Conservation (phyloP, 1,284 basidiomycete species). For the Apiotrichum veenhuisii region DNA sequence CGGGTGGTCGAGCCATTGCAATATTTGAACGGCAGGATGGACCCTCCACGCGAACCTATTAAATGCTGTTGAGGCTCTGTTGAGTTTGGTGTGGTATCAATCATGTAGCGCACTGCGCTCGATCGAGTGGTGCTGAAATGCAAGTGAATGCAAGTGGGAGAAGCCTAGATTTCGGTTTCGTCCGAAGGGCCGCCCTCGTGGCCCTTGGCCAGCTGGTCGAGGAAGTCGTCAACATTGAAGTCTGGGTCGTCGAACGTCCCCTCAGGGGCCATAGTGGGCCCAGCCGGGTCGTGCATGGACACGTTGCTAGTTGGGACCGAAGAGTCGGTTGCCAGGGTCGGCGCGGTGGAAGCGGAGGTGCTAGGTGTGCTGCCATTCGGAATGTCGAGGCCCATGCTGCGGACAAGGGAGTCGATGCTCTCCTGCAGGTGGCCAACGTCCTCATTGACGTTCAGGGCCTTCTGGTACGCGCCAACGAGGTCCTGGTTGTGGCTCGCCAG, state of each 20-base stretch:
- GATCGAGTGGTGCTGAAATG: too few species aligned
- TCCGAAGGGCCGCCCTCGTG: conserved; percentile 5
- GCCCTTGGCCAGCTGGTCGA: conserved; percentile 33
- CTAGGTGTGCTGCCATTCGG: conserved; percentile 7
- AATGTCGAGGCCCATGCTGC: conserved; percentile 61
- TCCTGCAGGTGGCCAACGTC: conserved; percentile 69
- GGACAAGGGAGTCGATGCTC: conserved; percentile 69
- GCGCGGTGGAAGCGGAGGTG: background rate
- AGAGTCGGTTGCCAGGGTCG: background rate
- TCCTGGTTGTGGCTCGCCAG: conserved; percentile 34
- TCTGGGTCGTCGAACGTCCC: conserved; percentile 25
- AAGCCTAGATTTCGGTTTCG: too few species aligned
- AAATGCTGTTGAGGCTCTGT: too few species aligned
- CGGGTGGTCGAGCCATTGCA: too few species aligned
- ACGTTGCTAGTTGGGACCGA: background rate
- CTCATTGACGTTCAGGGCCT: conserved; percentile 62
- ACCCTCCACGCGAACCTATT: too few species aligned
- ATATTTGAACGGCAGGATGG: too few species aligned
- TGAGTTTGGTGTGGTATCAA: too few species aligned
- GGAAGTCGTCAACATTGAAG: conserved; percentile 45
- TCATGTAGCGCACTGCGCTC: too few species aligned
- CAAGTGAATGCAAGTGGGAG: background rate
- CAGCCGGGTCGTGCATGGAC: background rate
- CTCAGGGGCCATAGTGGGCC: conserved; percentile 8
- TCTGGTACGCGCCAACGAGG: conserved; percentile 60